Evolutionary conservation across 495 filamentous ascomycete genomes (phyloP).

Genomic region (Daldinia childiae): DNA sequence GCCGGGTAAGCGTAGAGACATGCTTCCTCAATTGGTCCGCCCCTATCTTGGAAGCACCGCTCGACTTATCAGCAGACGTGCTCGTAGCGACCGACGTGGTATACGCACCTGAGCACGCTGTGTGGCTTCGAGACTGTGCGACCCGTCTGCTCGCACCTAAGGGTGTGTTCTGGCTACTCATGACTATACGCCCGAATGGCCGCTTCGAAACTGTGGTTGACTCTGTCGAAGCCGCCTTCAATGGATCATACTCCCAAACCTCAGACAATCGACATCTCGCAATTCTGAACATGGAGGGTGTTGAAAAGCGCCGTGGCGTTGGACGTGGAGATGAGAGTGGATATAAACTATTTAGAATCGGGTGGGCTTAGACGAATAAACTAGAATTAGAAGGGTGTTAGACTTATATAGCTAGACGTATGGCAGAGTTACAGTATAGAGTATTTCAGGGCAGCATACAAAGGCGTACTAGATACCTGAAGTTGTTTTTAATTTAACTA

Average conservation of each 20-base stretch:
- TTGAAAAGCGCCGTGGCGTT: constrained; percentile 45
- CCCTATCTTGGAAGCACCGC: constrained; percentile 42
- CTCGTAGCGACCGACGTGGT: constrained; percentile 52
- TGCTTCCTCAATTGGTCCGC: constrained; percentile 49
- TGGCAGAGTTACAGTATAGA: constrained; percentile 8
- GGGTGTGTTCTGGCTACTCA: constrained; percentile 52
- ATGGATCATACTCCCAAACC: constrained; percentile 15
- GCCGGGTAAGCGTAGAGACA: constrained; percentile 28
- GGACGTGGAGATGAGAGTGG: constrained; percentile 54
- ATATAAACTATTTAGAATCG: constrained; percentile 52
- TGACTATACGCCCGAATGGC: constrained; percentile 51
- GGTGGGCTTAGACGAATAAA: constrained; percentile 34
- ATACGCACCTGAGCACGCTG: constrained; percentile 48
- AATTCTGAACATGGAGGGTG: constrained; percentile 45
- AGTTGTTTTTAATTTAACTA: constrained; percentile 2
- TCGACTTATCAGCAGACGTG: constrained; percentile 45
- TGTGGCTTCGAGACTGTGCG: constrained; percentile 51
- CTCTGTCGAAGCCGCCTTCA: constrained; percentile 48
- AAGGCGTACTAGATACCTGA: constrained; percentile 2
- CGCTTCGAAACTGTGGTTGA: constrained; percentile 47
- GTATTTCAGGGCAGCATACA: not conserved
- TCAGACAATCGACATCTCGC: constrained; percentile 37
- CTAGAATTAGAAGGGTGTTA: not conserved
- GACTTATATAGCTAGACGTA: not conserved
- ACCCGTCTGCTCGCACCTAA: constrained; percentile 44